Percentiles rank a stretch among this genome's conserved stretches.
These are phyloP conservation scores for Boletus fagicola DNA, from an alignment of 768 basidiomycete species.

Conservation along the genomic window DNA sequence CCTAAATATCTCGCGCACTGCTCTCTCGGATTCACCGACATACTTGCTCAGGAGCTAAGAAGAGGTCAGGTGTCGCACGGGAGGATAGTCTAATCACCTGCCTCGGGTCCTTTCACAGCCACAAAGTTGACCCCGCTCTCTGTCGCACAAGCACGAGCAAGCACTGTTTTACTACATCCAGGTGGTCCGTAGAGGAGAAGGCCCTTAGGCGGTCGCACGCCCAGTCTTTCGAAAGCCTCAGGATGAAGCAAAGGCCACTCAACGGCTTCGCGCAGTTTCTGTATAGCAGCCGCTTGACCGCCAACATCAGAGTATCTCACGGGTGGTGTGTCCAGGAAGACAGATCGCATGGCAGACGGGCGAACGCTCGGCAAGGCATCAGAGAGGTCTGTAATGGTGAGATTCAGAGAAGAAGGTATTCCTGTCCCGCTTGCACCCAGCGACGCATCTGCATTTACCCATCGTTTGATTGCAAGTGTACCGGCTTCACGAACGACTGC, in stretches of 20 bases:
- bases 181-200: slow-evolving; percentile 93
- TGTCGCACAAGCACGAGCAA: slow-evolving; percentile 87
- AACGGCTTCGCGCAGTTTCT: slow-evolving; percentile 84
- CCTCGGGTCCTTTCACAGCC: slow-evolving; percentile 97
- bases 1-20: slow-evolving; percentile 91
- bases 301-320: slow-evolving; percentile 88
- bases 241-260: slow-evolving; percentile 94
- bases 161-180: slow-evolving; percentile 95
- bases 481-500: slow-evolving; percentile 93
- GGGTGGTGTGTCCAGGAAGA: slow-evolving; percentile 83
- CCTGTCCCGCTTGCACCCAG: slow-evolving; percentile 4
- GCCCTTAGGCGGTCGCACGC: slow-evolving; percentile 85
- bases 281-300: slow-evolving; percentile 77
- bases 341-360: slow-evolving; percentile 91
- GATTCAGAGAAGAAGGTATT: slow-evolving; percentile 32
- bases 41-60: slow-evolving; percentile 91
- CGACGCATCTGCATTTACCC: slow-evolving; percentile 41
- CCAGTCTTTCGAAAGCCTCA: slow-evolving; percentile 82
- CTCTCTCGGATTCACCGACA: slow-evolving; percentile 95
- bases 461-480: slow-evolving; percentile 85
- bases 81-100: slow-evolving; percentile 32
- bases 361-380: slow-evolving; percentile 74
- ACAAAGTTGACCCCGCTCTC: slow-evolving; percentile 96
- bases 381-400: slow-evolving; percentile 63
- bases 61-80: neutral